These are phyloP conservation scores for Withania somnifera DNA, from an alignment of 305 asterid genomes.

Conservation along the genomic window DNA sequence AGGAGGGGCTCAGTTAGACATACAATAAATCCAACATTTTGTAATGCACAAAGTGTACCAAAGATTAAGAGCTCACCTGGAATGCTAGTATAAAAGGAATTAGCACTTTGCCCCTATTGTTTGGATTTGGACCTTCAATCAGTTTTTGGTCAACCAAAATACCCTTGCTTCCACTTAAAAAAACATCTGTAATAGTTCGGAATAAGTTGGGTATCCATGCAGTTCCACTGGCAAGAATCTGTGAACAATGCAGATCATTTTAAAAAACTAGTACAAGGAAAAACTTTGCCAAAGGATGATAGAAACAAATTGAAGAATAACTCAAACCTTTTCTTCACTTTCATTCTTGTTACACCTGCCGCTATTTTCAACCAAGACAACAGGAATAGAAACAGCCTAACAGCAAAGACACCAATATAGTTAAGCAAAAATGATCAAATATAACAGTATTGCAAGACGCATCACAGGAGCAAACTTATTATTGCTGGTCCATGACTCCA, in stretches of 20 bases:
- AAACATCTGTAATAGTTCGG: constrained; percentile 43
- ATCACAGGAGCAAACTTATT: neutral
- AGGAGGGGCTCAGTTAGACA: neutral
- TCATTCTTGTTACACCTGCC: constrained; percentile 95
- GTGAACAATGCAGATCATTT: constrained; percentile 8
- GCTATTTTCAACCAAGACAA: constrained; percentile 91
- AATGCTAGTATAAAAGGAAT: constrained; percentile 72
- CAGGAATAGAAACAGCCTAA: constrained; percentile 54
- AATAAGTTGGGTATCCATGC: constrained; percentile 86
- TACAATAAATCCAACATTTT: neutral
- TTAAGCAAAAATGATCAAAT: constrained; percentile 1
- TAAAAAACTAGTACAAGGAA: neutral
- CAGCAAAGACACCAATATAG: neutral
- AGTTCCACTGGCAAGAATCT: constrained; percentile 77
- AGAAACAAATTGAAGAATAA: neutral
- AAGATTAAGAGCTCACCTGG: constrained; percentile 42
- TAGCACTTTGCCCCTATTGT: constrained; percentile 52
- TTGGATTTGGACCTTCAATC: constrained; percentile 87
- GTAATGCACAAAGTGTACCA: neutral
- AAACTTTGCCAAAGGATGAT: neutral
- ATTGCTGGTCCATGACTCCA: neutral
- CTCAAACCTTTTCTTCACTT: constrained; percentile 68
- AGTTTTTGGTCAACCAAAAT: constrained; percentile 65
- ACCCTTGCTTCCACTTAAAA: constrained; percentile 52
- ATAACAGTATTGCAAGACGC: neutral